A percentile compares a stretch with the other conserved stretches of the same genome.
Evolutionary conservation across 2,329 filamentous ascomycete genomes (phyloP).

Genomic region (Clarireedia monteithiana): DNA sequence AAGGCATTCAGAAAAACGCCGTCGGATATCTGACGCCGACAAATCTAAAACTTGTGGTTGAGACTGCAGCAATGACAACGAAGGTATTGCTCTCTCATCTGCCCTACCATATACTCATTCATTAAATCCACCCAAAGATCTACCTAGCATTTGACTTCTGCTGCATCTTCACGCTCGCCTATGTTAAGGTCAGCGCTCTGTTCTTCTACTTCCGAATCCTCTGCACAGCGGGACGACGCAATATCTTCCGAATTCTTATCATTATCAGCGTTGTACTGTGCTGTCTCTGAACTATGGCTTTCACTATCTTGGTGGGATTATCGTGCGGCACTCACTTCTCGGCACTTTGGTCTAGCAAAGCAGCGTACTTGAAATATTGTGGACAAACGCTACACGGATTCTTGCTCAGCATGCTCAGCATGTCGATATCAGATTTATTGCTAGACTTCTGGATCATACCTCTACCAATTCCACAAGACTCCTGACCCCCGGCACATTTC

Average conservation of each 20-base stretch:
- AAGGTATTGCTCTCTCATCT: background rate
- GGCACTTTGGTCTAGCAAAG: background rate
- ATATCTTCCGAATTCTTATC: background rate
- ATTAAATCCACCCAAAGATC: background rate
- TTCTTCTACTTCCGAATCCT: constrained; percentile 5
- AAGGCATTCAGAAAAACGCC: background rate
- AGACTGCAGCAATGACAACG: background rate
- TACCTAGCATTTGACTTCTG: background rate
- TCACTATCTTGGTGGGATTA: background rate
- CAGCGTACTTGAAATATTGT: background rate
- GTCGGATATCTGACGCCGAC: background rate
- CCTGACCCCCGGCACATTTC: background rate
- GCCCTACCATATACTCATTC: background rate
- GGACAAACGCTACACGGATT: background rate
- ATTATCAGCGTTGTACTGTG: background rate
- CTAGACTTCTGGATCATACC: background rate
- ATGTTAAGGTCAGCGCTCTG: constrained; percentile 1
- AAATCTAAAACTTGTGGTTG: background rate
- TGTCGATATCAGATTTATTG: background rate
- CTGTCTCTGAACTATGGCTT: background rate
- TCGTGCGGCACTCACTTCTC: background rate
- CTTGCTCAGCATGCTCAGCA: background rate
- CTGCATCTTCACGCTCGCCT: background rate
- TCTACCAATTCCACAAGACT: background rate
- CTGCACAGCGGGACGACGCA: background rate